Evolutionary conservation across 1,284 basidiomycete genomes (phyloP).

Genomic region (Singerocomus inundabilis): DNA sequence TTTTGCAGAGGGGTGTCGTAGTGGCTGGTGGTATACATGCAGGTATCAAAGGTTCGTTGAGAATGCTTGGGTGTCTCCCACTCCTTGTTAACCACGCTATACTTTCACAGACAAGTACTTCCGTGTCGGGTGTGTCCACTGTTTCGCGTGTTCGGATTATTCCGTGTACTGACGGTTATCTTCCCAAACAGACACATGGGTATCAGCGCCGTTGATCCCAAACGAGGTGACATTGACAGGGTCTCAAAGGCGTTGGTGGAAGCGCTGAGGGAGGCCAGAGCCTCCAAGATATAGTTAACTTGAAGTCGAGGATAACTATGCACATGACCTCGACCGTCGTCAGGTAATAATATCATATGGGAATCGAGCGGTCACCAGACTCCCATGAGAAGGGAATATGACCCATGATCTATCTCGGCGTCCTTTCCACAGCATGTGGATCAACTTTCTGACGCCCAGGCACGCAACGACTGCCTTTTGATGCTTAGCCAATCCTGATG

Average conservation of each 20-base stretch:
- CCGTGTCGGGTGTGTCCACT: constrained; percentile 62
- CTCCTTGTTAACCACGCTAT: constrained; percentile 6
- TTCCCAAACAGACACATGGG: constrained; percentile 78
- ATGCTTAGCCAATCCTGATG: too few species aligned
- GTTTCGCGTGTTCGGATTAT: constrained; percentile 17
- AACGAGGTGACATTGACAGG: constrained; percentile 75
- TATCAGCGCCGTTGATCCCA: constrained; percentile 67
- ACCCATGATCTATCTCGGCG: not conserved
- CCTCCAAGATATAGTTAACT: constrained; percentile 15
- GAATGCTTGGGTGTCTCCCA: constrained; percentile 20
- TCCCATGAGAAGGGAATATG: not conserved
- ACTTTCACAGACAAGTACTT: constrained; percentile 66
- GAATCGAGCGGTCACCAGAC: not conserved
- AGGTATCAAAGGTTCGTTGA: constrained; percentile 73
- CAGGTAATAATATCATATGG: not conserved
- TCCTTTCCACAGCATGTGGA: not conserved
- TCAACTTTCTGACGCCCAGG: not conserved
- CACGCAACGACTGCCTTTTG: too few species aligned
- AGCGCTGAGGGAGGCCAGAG: constrained; percentile 51
- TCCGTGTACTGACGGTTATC: constrained; percentile 3
- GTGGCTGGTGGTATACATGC: constrained; percentile 91
- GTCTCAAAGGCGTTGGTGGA: constrained; percentile 70
- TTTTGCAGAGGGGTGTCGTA: constrained; percentile 71
- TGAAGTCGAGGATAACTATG: not conserved
- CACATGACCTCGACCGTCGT: not conserved